phyloP scores from a whole-genome alignment of 1,284 basidiomycete species.

The Ustilago curta region DNA sequence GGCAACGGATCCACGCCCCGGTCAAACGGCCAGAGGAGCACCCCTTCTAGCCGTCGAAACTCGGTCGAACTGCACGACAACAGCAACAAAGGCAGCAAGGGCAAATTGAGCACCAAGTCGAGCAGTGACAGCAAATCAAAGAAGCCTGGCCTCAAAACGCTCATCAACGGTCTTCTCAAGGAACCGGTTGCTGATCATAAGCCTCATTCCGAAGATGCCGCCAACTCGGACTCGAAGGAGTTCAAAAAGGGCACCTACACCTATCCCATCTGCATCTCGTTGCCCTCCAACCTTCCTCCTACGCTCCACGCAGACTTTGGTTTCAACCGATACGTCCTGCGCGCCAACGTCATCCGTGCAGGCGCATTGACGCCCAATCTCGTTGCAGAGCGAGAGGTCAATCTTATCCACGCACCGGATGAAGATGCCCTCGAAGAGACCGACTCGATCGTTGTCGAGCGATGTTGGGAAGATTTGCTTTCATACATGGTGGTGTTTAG shows the following conservation, averaged over 20 bases:
- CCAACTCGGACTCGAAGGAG: conserved; percentile 80
- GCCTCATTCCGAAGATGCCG: conserved; percentile 11
- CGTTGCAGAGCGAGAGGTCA: conserved; percentile 79
- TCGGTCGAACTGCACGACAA: conserved; percentile 38
- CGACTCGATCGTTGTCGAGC: conserved; percentile 85
- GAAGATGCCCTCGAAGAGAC: conserved; percentile 75
- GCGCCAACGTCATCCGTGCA: conserved; percentile 84
- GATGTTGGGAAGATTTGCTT: conserved; percentile 91
- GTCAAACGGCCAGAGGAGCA: conserved; percentile 16
- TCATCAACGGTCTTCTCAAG: conserved; percentile 50
- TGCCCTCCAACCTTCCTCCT: conserved; percentile 85
- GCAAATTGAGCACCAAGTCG: conserved; percentile 19
- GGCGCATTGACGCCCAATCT: conserved; percentile 84
- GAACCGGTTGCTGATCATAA: conserved; percentile 35
- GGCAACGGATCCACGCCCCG: conserved; percentile 7
- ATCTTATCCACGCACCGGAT: conserved; percentile 79
- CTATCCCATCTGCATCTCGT: conserved; percentile 90
- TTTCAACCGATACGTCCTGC: conserved; percentile 82
- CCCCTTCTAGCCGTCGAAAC: conserved; percentile 29
- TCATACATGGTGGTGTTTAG: conserved; percentile 83
- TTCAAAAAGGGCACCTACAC: conserved; percentile 92
- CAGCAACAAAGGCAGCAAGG: conserved; percentile 20
- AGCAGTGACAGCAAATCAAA: conserved; percentile 23
- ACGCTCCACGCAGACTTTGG: conserved; percentile 84
- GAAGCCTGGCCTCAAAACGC: conserved; percentile 46